Evolutionary conservation across 2,329 filamentous ascomycete species (phyloP).

Genomic region (Penicillium sp.): DNA sequence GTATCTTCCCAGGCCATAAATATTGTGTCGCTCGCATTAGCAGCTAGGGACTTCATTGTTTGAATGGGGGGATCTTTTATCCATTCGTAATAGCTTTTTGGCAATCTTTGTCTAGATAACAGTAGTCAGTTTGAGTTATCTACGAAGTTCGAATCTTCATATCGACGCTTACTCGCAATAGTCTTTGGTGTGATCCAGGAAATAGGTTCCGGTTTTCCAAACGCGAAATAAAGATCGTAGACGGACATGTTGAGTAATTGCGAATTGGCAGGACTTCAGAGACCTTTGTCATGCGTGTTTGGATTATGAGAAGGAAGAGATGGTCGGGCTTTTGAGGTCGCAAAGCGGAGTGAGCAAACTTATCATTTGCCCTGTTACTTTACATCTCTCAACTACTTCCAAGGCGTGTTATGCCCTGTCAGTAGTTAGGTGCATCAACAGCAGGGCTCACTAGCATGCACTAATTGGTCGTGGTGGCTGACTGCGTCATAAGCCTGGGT

Average conservation of each 20-base stretch:
- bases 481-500: not conserved
- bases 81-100: constrained; percentile 1
- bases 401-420: not conserved
- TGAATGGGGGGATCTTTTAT: not conserved
- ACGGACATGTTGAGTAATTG: constrained; percentile 3
- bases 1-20: constrained; percentile 3
- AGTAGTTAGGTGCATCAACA: not conserved
- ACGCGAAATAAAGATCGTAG: constrained; percentile 8
- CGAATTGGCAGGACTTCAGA: not conserved
- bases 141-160: not conserved
- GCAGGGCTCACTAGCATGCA: not conserved
- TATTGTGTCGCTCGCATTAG: constrained; percentile 2
- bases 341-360: too few relatives aligned
- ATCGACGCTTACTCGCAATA: not conserved
- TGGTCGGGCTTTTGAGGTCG: too few relatives aligned
- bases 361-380: too few relatives aligned
- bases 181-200: constrained; percentile 1
- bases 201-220: constrained; percentile 6
- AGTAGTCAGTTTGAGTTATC: not conserved
- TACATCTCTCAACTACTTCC: too few relatives aligned
- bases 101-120: not conserved
- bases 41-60: not conserved
- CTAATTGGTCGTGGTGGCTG: not conserved
- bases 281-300: not conserved
- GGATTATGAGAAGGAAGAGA: not conserved